A percentile compares a stretch with the other conserved stretches of the same genome.
These are phyloP conservation scores for Nakaseomyces delphensis DNA, from an alignment of 1,139 yeast species.

Conservation along the genomic window DNA sequence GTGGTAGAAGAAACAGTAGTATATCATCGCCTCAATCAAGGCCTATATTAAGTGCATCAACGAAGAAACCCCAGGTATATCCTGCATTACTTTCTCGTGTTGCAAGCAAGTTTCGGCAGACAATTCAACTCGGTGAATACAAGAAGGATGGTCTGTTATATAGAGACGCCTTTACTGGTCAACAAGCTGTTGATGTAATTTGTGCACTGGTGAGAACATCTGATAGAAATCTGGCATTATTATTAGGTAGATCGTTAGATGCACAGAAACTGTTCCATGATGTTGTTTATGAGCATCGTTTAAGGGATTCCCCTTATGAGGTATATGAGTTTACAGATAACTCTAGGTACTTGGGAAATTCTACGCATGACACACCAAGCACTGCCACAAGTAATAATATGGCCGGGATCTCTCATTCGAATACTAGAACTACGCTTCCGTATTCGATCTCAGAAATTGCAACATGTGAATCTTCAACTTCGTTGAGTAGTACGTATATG, in stretches of 20 bases:
- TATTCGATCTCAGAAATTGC: conserved; percentile 11
- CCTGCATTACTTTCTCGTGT: conserved; percentile 86
- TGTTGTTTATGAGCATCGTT: conserved; percentile 87
- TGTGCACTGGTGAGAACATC: conserved; percentile 80
- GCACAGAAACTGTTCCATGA: conserved; percentile 93
- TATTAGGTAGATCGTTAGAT: conserved; percentile 85
- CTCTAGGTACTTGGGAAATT: conserved; percentile 27
- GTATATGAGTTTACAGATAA: conserved; percentile 76
- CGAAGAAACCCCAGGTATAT: conserved; percentile 40
- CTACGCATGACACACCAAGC: conserved; percentile 24
- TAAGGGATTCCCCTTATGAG: conserved; percentile 80
- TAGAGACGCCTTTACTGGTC: conserved; percentile 90
- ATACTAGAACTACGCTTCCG: conserved; percentile 7
- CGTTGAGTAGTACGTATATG: conserved; percentile 17
- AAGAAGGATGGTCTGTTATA: conserved; percentile 92
- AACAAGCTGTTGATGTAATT: conserved; percentile 85
- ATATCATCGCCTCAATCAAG: conserved; percentile 22
- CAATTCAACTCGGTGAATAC: conserved; percentile 64
- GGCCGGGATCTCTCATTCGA: conserved; percentile 8
- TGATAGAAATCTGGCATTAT: conserved; percentile 80
- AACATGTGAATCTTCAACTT: conserved; percentile 19
- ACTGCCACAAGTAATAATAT: conserved; percentile 15
- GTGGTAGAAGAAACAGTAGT: conserved; percentile 8
- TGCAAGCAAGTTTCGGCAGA: conserved; percentile 67
- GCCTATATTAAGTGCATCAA: conserved; percentile 22